Conservation (phyloP, 2,329 filamentous ascomycete genomes). For the Gnomoniopsis smithogilvyi region DNA sequence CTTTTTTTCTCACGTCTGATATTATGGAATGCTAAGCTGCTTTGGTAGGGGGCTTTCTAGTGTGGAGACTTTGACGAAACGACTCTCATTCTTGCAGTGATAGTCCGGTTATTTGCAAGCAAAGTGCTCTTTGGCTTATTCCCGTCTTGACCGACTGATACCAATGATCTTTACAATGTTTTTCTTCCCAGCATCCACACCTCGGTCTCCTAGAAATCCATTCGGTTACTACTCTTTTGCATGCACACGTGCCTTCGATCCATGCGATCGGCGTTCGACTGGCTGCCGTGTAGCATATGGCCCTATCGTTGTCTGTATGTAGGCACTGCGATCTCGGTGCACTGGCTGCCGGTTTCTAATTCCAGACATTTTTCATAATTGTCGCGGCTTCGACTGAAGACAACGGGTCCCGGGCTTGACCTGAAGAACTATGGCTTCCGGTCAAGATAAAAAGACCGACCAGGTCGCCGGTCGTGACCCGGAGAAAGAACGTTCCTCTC, state of each 20-base stretch:
- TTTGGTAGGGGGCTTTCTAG: no score
- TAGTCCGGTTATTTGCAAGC: neutral
- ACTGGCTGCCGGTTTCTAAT: no score
- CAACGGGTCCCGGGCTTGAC: neutral
- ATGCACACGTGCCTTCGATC: neutral
- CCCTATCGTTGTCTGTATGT: no score
- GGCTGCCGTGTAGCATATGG: no score
- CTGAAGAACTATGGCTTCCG: slow-evolving; percentile 7
- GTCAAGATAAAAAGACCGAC: slow-evolving; percentile 7
- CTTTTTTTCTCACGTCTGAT: no score
- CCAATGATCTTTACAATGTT: neutral
- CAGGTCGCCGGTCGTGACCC: neutral
- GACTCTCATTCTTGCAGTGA: neutral
- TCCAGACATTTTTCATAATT: neutral
- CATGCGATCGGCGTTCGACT: neutral
- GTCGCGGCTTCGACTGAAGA: neutral
- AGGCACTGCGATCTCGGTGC: no score
- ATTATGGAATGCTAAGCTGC: no score
- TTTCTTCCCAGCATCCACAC: no score
- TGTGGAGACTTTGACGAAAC: neutral
- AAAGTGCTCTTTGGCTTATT: neutral
- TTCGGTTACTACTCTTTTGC: neutral
- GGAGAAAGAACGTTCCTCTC: neutral
- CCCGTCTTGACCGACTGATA: neutral
- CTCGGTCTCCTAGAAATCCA: no score